Evolutionary conservation across 805 yeast species (phyloP).

Genomic region (Dipodascopsis tothii): DNA sequence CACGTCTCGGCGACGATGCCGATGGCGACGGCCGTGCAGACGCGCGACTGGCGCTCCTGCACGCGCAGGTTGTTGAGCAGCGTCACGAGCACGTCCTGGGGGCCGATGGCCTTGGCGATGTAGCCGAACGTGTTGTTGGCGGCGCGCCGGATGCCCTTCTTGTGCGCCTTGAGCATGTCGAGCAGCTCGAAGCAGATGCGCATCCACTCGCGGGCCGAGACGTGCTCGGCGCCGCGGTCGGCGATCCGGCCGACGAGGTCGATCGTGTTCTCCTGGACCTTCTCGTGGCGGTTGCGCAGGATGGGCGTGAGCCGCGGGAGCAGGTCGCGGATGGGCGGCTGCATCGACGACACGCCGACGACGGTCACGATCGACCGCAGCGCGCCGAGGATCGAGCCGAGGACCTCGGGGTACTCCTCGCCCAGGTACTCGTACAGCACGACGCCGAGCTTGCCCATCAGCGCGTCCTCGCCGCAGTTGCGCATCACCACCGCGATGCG

Average conservation of each 20-base stretch:
- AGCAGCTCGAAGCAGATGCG: constrained; percentile 83
- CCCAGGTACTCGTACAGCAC: constrained; percentile 86
- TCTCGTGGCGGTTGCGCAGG: constrained; percentile 77
- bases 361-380: constrained; percentile 53
- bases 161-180: constrained; percentile 78
- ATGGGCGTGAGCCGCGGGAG: constrained; percentile 88
- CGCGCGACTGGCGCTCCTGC: constrained; percentile 92
- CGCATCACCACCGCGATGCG: constrained; percentile 60
- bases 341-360: constrained; percentile 52
- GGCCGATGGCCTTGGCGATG: constrained; percentile 89
- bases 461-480: constrained; percentile 53
- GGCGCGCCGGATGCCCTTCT: constrained; percentile 66
- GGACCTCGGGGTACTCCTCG: constrained; percentile 87
- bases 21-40: constrained; percentile 95
- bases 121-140: constrained; percentile 83
- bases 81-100: constrained; percentile 84
- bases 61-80: constrained; percentile 76
- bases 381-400: constrained; percentile 77
- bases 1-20: constrained; percentile 94
- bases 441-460: constrained; percentile 60
- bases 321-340: constrained; percentile 77
- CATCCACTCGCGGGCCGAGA: constrained; percentile 95
- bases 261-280: constrained; percentile 79
- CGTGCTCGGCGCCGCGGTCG: constrained; percentile 65
- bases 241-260: constrained; percentile 78